phyloP scores from a whole-genome alignment of 1,284 basidiomycete genomes.

The Moesziomyces antarcticus region DNA sequence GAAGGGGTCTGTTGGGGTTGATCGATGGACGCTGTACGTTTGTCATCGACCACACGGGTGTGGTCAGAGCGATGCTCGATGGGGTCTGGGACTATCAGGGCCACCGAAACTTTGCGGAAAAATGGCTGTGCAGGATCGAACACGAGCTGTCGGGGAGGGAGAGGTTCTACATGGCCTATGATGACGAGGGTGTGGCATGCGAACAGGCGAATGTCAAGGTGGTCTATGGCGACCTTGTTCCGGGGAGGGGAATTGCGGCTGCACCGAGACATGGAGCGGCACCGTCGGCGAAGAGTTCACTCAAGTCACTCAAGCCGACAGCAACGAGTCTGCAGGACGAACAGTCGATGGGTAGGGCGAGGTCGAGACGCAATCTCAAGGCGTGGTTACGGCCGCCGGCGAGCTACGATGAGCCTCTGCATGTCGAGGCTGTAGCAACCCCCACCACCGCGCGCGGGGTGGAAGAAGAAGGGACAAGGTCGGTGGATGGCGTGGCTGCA shows the following conservation, averaged over 20 bases:
- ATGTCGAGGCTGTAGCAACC: slow-evolving; percentile 24
- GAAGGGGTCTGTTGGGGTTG: slow-evolving; percentile 43
- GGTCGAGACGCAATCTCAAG: slow-evolving; percentile 24
- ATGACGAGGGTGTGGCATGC: slow-evolving; percentile 23
- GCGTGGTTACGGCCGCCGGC: slow-evolving; percentile 10
- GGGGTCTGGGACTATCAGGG: slow-evolving; percentile 57
- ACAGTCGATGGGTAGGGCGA: not conserved
- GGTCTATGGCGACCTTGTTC: slow-evolving; percentile 33
- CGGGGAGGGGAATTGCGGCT: slow-evolving; percentile 32
- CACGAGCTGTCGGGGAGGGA: slow-evolving; percentile 49
- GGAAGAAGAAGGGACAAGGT: slow-evolving; percentile 1
- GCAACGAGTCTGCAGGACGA: no score
- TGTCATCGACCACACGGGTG: slow-evolving; percentile 56
- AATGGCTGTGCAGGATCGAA: slow-evolving; percentile 57
- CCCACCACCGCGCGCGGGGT: slow-evolving; percentile 15
- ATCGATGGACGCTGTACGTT: slow-evolving; percentile 57
- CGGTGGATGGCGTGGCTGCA: slow-evolving; percentile 5
- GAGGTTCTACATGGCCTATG: slow-evolving; percentile 33
- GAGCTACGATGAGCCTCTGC: slow-evolving; percentile 32
- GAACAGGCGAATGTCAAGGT: slow-evolving; percentile 25
- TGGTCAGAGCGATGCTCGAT: slow-evolving; percentile 54
- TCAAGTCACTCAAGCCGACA: not conserved
- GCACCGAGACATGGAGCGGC: slow-evolving; percentile 54
- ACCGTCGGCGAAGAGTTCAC: not conserved
- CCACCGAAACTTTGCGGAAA: slow-evolving; percentile 56